Percentiles rank a stretch among this genome's conserved stretches.
These are phyloP conservation scores for Tulasnella sp. DNA, from an alignment of 768 basidiomycete species.

Conservation along the genomic window DNA sequence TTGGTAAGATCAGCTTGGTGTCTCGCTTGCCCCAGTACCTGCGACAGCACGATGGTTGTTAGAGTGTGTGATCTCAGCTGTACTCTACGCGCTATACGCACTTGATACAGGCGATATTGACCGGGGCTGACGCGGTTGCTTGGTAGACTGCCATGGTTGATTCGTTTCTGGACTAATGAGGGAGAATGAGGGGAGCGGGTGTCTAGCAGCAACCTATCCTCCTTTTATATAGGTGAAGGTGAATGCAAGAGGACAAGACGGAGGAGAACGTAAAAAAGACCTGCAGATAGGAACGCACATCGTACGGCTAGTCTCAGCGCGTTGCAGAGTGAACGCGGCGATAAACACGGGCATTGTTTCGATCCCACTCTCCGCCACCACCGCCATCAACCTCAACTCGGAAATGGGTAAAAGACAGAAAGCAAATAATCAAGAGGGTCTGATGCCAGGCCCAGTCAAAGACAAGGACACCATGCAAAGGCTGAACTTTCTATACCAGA, in stretches of 20 bases:
- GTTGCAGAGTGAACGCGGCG: constrained; percentile 2
- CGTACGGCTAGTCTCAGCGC: neutral
- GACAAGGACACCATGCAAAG: constrained; percentile 76
- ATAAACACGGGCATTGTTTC: neutral
- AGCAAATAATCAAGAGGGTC: constrained; percentile 41
- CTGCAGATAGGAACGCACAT: neutral
- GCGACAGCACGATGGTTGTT: constrained; percentile 17
- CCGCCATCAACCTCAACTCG: neutral
- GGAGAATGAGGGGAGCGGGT: neutral
- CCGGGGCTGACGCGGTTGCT: constrained; percentile 86
- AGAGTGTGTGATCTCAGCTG: neutral
- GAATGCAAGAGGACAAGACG: neutral
- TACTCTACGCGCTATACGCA: constrained; percentile 33
- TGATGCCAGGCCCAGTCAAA: constrained; percentile 40
- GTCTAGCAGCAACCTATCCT: neutral
- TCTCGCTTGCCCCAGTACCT: constrained; percentile 99
- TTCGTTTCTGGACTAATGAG: neutral
- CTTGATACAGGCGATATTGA: constrained; percentile 99
- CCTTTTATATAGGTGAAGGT: neutral
- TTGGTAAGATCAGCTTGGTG: constrained; percentile 89
- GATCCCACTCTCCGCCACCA: constrained; percentile 4
- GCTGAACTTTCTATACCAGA: constrained; percentile 80
- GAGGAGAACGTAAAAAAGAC: neutral
- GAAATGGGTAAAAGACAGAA: constrained; percentile 60
- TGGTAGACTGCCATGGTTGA: constrained; percentile 42